Evolutionary conservation across 2,329 filamentous ascomycete species (phyloP), one percentile per base, ranked within the genome.

Genomic region (Annulohypoxylon truncatum): DNA sequence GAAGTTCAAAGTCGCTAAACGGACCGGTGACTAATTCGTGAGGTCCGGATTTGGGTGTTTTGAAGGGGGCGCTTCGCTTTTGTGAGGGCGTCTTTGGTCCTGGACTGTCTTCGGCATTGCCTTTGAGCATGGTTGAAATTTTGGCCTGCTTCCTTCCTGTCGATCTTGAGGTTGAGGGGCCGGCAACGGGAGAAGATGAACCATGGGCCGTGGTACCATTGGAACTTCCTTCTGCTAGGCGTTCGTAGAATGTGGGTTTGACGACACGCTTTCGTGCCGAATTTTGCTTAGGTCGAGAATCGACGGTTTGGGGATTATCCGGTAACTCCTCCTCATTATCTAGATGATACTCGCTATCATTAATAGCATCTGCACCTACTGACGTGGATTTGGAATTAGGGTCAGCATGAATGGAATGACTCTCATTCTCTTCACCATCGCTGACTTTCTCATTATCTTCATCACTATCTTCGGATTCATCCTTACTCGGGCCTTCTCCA

Each of bases 1-100:
- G 73, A 8, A 84, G 73, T 66, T 87, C 84, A 2, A 77, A 76
- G 0, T 79, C 78, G 6, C 73, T 81, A 61, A 86, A 86, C 7
- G 79, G 73, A 7, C 84, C 83, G 26, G 62, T 73, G 13, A 63
- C 26, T 2, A 72, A 58, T 8, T 65, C 52, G 7, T 64, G 61
- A 8, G 57, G 58, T 4, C 42, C 47, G 0, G 35, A 20, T 6
- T 40, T 57, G 9, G 33, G 35, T 9, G 48, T 24, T 38, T 55
- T 48, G 3, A 44, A n/a, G n/a, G 47, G 6, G 5, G 35, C 9
- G n/a, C 31, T 51, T 10, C n/a, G 61, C 28, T 38, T 60, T 12
- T 59, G 38, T 2, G 59, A 50, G 9, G 50, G 33, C 22, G 48
- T 29, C 20, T 59, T 35, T 2, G 56, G 50, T 5, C 15, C 40